Base-by-base conservation (phyloP, 371 early-diverging fungal genomes). In the Ordospora pajunii region DNA sequence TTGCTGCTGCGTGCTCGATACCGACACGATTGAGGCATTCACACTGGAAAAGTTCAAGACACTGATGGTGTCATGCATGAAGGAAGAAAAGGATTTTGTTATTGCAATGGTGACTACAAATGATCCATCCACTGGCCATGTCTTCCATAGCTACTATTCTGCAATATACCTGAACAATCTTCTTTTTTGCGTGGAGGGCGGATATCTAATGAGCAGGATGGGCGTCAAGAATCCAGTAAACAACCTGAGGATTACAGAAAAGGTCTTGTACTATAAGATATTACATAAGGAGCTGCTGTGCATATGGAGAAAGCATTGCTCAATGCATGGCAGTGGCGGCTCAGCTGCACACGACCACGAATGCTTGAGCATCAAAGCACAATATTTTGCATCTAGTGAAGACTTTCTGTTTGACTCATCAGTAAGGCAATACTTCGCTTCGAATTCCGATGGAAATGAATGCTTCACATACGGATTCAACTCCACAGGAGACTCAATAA, bases 141-240 rank as follows among this genome's bases (percentile, higher is more conserved):
- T 84, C 22, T 84, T 87, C 43, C 88, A 86, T 67, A 88, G 87
- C 79, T 87, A 86, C 21, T 89, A 89, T 76, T 90, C 88, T 0
- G 91, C 90, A 11, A 89, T 89, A 70, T 89, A 90, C 49, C 88
- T 91, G 70, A 91, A 91, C 82, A 89, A 89, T 78, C 87, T 90
- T 44, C 79, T 90, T 25, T 90, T 90, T 75, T 81, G 88, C 48
- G 89, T 89, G 1, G 89, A 90, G 63, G 43, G 78, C 54, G 75
- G 84, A 54, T 77, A 80, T 67, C 63, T 84, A n/a, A 62, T 86
- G n/a, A 83, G 90, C 70, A 83, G 91, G 54, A 90, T 91, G 90
- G 88, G 87, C 75, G 90, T 90, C 5, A 88, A 88, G 76, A 91
- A 91, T 80, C 90, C 90, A 10, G 75, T 90, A 43, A 90, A 89